Evolutionary conservation across 495 filamentous ascomycete genomes (phyloP), one percentile per base, ranked within the genome.

Genomic region (Talaromyces borbonicus): DNA sequence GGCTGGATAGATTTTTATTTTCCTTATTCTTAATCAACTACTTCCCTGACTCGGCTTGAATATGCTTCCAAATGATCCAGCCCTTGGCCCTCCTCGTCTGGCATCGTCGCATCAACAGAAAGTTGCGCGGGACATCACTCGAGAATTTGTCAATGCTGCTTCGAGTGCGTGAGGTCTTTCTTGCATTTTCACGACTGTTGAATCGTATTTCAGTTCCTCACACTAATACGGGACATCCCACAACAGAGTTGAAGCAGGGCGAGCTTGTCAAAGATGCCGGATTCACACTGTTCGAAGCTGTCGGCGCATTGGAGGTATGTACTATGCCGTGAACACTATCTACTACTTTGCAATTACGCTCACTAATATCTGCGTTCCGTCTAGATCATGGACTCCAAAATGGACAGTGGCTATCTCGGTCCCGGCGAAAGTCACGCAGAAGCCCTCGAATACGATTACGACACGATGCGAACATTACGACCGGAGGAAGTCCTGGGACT

Each of bases 301-400:
- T 98, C 51, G 87, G 85, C 48, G 90, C 93, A 55, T 72, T 98
- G 51, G 92, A 98, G 83, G 92, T 90, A 67, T 53, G 76, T 67
- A n/a, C n/a, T n/a, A 7, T 30, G 12, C 12, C 26, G 22, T 22
- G 11, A 26, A 20, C 15, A 12, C 4, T 4, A 8, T 41, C 11
- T 15, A 20, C 7, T 7, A 25, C 8, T 16, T 22, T 9, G 14
- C 8, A 12, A 38, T 11, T 38, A 16, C 15, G 38, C 38, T 41
- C 38, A 41, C 38, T 7, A 46, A 37, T 8, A 7, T 37, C 39
- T 12, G 22, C 27, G 24, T 14, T 15, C 44, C 18, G 33, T 5
- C 46, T 52, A 98, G 92, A 90, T 98, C 48, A 95, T 95, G 89
- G 92, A 98, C 57, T 80, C 83, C 0, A 98, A 96, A 62, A 97